These are phyloP conservation scores for Talaromyces piceae DNA, from an alignment of 2,329 filamentous ascomycete genomes.

Conservation along the genomic window DNA sequence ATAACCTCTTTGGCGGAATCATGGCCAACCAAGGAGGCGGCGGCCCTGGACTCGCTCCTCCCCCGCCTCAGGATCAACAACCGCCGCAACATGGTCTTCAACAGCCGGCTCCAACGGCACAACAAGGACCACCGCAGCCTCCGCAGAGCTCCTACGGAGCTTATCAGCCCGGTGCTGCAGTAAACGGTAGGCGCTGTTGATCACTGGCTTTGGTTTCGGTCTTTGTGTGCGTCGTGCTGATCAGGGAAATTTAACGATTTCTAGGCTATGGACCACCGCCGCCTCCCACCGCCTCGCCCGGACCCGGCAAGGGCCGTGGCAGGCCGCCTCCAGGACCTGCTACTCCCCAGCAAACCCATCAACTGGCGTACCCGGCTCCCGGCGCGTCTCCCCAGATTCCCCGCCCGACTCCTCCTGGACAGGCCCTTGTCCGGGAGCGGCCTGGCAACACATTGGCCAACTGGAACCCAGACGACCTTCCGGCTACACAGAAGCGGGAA, in stretches of 20 bases:
- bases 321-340: constrained; percentile 61
- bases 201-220: constrained; percentile 9
- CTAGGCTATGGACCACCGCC: constrained; percentile 72
- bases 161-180: constrained; percentile 56
- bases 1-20: constrained; percentile 88
- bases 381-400: constrained; percentile 79
- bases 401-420: constrained; percentile 65
- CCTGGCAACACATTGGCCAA: constrained; percentile 72
- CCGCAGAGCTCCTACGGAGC: constrained; percentile 63
- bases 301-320: constrained; percentile 66
- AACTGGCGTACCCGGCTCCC: constrained; percentile 75
- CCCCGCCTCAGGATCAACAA: constrained; percentile 60
- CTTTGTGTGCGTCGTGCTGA: constrained; percentile 11
- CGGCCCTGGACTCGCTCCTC: constrained; percentile 73
- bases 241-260: constrained; percentile 20
- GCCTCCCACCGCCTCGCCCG: constrained; percentile 79
- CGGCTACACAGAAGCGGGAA: constrained; percentile 79
- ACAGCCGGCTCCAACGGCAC: constrained; percentile 51
- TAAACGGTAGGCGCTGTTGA: constrained; percentile 49
- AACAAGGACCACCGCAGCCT: constrained; percentile 61
- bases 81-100: constrained; percentile 52
- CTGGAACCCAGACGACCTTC: constrained; percentile 76
- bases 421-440: constrained; percentile 42
- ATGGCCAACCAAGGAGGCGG: constrained; percentile 86
- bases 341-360: constrained; percentile 85